These are phyloP conservation scores for Solanum pinnatisectum DNA, from an alignment of 257 asterid species.

Conservation along the genomic window DNA sequence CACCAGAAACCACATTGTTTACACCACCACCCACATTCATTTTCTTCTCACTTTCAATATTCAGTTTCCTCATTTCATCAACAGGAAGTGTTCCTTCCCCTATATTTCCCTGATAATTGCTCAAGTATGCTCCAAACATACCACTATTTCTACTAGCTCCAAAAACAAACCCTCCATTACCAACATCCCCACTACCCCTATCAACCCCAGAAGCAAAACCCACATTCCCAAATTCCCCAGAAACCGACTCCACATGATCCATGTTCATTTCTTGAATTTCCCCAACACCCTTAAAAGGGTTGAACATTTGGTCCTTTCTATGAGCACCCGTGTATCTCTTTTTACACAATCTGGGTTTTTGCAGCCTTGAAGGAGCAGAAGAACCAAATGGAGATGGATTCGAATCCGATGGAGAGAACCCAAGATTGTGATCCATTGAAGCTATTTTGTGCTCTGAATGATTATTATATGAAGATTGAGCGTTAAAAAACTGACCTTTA, in stretches of 20 bases:
- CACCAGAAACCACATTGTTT: neutral
- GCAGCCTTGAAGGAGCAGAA: conserved; percentile 28
- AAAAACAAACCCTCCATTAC: conserved; percentile 14
- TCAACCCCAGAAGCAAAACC: conserved; percentile 7
- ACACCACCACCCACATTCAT: conserved; percentile 6
- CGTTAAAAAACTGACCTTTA: conserved; percentile 33
- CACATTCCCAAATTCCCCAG: neutral
- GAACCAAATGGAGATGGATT: conserved; percentile 25
- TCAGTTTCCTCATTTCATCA: conserved; percentile 45
- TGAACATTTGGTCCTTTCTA: conserved; percentile 7
- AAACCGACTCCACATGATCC: conserved; percentile 20
- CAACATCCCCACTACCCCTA: conserved; percentile 13
- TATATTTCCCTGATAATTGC: conserved; percentile 1
- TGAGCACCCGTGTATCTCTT: conserved; percentile 40
- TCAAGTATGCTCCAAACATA: neutral
- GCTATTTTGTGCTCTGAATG: neutral
- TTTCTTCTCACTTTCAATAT: conserved; percentile 20
- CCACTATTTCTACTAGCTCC: conserved; percentile 15
- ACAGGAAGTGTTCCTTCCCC: conserved; percentile 26
- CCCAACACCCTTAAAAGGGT: conserved; percentile 27
- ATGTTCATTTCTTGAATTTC: conserved; percentile 6
- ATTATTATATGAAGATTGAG: conserved; percentile 1
- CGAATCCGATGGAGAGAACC: conserved; percentile 33
- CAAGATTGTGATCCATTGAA: conserved; percentile 59
- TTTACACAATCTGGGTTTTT: conserved; percentile 42